Percentiles rank a stretch among this genome's conserved stretches.
Evolutionary conservation across 495 filamentous ascomycete genomes (phyloP).

Genomic region (Podospora comata): DNA sequence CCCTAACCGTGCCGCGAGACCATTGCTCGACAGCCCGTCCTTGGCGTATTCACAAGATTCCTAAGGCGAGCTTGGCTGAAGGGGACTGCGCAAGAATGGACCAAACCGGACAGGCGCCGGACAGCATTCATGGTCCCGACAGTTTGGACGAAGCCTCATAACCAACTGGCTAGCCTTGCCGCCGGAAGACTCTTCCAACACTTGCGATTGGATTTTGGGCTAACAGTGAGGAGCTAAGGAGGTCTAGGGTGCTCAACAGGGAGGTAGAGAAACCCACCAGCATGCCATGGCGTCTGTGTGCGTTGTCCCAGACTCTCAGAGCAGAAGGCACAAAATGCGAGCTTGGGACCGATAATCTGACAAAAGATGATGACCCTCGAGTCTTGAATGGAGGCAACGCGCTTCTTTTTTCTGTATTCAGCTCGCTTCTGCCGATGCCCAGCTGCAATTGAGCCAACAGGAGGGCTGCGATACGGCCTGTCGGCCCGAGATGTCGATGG

Average conservation of each 20-base stretch:
- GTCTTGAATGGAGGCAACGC: too few species aligned
- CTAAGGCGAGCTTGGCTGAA: neutral
- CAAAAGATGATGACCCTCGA: too few species aligned
- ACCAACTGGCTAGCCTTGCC: neutral
- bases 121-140: conserved; percentile 3
- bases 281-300: neutral
- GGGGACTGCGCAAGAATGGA: conserved; percentile 17
- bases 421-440: neutral
- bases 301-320: neutral
- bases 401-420: neutral
- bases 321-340: neutral
- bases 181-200: neutral
- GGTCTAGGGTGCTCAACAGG: too few species aligned
- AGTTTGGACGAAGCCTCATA: conserved; percentile 9
- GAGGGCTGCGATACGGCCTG: neutral
- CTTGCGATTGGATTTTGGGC: neutral
- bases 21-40: neutral
- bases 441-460: conserved; percentile 5
- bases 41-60: neutral
- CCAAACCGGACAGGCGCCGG: neutral
- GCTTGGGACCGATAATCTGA: neutral
- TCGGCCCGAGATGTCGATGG: conserved; percentile 1
- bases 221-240: too few species aligned
- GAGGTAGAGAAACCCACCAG: neutral
- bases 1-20: neutral